Evolutionary conservation across 306 rosid genomes (phyloP).

Genomic region (Rosa chinensis): DNA sequence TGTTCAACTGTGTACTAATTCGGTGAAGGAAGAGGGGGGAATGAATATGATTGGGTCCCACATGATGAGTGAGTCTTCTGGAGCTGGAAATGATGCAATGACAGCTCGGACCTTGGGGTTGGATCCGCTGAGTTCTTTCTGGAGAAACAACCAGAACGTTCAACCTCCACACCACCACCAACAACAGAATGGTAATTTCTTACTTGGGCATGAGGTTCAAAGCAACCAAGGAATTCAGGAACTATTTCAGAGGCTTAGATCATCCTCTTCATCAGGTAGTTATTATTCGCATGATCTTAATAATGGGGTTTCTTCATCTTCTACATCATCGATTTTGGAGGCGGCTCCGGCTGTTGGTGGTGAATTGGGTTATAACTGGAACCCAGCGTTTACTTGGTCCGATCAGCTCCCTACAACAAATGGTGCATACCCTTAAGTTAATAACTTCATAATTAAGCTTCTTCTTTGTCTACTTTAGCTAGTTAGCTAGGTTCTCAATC

Average conservation of each 20-base stretch:
- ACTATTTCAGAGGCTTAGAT: slow-evolving; percentile 72
- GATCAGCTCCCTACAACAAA: slow-evolving; percentile 72
- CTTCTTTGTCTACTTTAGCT: neutral
- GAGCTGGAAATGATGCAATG: slow-evolving; percentile 21
- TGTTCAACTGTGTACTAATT: slow-evolving; percentile 12
- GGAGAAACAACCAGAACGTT: slow-evolving; percentile 55
- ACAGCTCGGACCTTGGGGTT: slow-evolving; percentile 45
- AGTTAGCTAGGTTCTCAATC: slow-evolving; percentile 18
- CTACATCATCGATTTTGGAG: slow-evolving; percentile 58
- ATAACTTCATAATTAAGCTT: slow-evolving; percentile 10
- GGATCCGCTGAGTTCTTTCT: slow-evolving; percentile 57
- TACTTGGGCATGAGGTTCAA: slow-evolving; percentile 44
- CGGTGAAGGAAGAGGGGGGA: slow-evolving; percentile 55
- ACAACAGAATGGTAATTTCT: slow-evolving; percentile 35
- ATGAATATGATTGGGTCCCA: slow-evolving; percentile 47
- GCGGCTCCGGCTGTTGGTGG: slow-evolving; percentile 50
- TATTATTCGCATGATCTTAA: slow-evolving; percentile 32
- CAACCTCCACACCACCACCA: slow-evolving; percentile 28
- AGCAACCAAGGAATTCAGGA: slow-evolving; percentile 62
- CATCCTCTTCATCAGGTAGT: slow-evolving; percentile 34
- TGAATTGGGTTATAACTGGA: slow-evolving; percentile 81
- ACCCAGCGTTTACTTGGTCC: slow-evolving; percentile 70
- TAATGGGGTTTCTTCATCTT: slow-evolving; percentile 42
- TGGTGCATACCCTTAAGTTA: slow-evolving; percentile 67
- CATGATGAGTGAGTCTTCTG: slow-evolving; percentile 47